Evolutionary conservation across 805 yeast genomes (phyloP).

Genomic region (Saturnispora gosingensis): DNA sequence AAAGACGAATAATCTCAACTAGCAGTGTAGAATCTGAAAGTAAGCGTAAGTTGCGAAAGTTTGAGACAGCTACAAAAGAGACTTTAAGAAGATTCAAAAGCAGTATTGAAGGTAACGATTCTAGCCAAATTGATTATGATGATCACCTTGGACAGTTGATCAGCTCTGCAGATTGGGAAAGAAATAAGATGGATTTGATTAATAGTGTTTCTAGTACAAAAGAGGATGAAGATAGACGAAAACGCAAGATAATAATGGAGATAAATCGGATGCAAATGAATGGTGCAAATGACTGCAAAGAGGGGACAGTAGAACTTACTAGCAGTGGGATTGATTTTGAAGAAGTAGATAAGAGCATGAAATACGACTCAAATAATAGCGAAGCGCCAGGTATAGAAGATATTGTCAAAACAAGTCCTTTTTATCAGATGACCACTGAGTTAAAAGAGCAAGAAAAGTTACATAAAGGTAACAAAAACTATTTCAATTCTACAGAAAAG

Average conservation of each 20-base stretch:
- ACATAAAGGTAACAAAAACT: background rate
- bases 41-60: conserved; percentile 1
- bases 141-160: background rate
- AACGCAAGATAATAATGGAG: background rate
- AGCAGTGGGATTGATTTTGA: background rate
- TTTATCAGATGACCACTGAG: background rate
- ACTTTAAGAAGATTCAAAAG: conserved; percentile 3
- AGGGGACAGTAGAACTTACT: background rate
- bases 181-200: background rate
- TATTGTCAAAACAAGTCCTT: conserved; percentile 3
- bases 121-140: background rate
- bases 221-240: background rate
- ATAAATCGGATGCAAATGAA: background rate
- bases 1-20: background rate
- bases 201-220: background rate
- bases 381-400: background rate
- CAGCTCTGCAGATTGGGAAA: conserved; percentile 9
- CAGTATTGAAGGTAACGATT: background rate
- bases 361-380: background rate
- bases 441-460: background rate
- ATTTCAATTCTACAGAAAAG: background rate
- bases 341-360: background rate
- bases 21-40: background rate
- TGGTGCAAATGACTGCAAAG: background rate
- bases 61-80: conserved; percentile 7